A percentile compares a stretch with the other conserved stretches of the same genome.
Conservation (phyloP, 257 asterid species). For the Primulina eburnea region DNA sequence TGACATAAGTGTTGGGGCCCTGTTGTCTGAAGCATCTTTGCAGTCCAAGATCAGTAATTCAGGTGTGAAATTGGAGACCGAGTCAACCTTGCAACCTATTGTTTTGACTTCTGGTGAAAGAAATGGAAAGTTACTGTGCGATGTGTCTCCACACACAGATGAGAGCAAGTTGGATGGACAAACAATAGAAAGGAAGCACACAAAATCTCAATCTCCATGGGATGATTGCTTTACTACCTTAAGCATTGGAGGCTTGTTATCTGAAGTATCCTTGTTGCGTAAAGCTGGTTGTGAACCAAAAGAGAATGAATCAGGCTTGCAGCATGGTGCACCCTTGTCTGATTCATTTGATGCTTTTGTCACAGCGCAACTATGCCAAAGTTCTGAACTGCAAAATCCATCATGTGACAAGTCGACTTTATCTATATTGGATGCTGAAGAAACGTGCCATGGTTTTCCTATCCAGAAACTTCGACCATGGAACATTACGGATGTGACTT, state of each 20-base stretch:
- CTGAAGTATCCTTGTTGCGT: constrained; percentile 63
- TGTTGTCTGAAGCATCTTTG: constrained; percentile 53
- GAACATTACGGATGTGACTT: constrained; percentile 28
- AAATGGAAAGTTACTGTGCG: constrained; percentile 54
- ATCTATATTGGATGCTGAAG: constrained; percentile 87
- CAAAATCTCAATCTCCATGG: constrained; percentile 49
- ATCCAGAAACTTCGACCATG: constrained; percentile 40
- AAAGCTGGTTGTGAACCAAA: constrained; percentile 35
- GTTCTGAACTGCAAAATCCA: constrained; percentile 35
- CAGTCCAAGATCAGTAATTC: constrained; percentile 34
- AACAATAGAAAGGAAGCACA: constrained; percentile 19
- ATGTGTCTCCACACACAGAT: constrained; percentile 47
- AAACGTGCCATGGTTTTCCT: constrained; percentile 90
- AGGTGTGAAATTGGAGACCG: constrained; percentile 26
- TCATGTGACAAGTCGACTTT: constrained; percentile 40
- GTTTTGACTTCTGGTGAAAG: constrained; percentile 47
- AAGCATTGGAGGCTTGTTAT: constrained; percentile 80
- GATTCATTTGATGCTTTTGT: constrained; percentile 43
- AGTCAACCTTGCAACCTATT: constrained; percentile 39
- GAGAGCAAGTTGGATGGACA: constrained; percentile 32
- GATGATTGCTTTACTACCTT: constrained; percentile 53
- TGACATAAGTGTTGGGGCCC: constrained; percentile 45
- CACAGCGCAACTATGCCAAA: constrained; percentile 35
- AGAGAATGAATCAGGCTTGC: constrained; percentile 40
- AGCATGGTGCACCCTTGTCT: constrained; percentile 28